Conservation (phyloP, 352 stramenopile species). For the Phytophthora pluvialis region DNA sequence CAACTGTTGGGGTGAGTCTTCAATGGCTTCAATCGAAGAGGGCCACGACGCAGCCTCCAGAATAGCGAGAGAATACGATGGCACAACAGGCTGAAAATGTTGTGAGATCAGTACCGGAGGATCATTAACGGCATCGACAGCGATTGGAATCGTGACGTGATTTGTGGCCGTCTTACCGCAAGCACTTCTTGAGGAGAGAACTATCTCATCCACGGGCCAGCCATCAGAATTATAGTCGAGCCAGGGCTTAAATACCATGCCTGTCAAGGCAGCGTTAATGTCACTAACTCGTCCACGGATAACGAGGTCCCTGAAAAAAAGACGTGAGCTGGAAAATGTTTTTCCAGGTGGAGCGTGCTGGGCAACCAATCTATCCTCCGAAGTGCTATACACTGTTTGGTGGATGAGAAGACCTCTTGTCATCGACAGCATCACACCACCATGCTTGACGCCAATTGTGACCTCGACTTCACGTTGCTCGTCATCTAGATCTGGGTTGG, state of each 20-base stretch:
- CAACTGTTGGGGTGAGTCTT: slow-evolving; percentile 43
- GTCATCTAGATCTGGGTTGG: slow-evolving; percentile 38
- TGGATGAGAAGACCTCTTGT: slow-evolving; percentile 45
- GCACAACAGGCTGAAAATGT: slow-evolving; percentile 30
- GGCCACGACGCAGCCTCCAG: slow-evolving; percentile 1
- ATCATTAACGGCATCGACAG: slow-evolving; percentile 44
- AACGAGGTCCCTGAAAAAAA: slow-evolving; percentile 52
- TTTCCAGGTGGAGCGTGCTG: slow-evolving; percentile 21
- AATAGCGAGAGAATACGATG: slow-evolving; percentile 6
- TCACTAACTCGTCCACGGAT: slow-evolving; percentile 45
- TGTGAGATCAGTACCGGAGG: slow-evolving; percentile 40
- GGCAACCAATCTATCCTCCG: slow-evolving; percentile 14
- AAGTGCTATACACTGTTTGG: slow-evolving; percentile 22
- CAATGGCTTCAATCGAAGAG: slow-evolving; percentile 39
- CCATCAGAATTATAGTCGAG: slow-evolving; percentile 59
- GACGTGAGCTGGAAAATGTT: slow-evolving; percentile 27
- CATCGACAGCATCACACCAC: slow-evolving; percentile 62
- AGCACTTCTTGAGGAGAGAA: slow-evolving; percentile 20
- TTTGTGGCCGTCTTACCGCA: slow-evolving; percentile 7
- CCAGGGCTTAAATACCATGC: slow-evolving; percentile 61
- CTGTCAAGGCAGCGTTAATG: slow-evolving; percentile 54
- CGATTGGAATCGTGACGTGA: slow-evolving; percentile 28
- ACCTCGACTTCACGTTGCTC: slow-evolving; percentile 46
- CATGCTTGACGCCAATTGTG: slow-evolving; percentile 41
- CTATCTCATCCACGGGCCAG: slow-evolving; percentile 46